Evolutionary conservation across 2,329 filamentous ascomycete genomes (phyloP).

Genomic region (Diaporthe humulicola): DNA sequence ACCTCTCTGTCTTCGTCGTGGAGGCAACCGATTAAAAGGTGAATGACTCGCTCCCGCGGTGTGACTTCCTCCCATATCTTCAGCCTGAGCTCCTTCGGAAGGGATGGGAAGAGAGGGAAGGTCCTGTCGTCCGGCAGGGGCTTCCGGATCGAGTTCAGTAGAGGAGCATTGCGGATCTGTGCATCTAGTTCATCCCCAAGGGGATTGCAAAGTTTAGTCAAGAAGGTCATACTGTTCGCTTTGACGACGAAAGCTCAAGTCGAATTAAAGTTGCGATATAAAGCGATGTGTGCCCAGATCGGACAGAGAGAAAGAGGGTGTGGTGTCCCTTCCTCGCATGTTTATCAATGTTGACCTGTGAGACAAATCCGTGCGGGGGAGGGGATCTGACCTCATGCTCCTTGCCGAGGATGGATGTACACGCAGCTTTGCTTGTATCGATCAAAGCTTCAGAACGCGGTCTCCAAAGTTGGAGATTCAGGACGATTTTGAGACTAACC

Average conservation of each 20-base stretch:
- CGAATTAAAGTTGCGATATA: neutral
- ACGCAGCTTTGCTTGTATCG: neutral
- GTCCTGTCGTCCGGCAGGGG: neutral
- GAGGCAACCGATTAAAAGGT: neutral
- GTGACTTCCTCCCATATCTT: constrained; percentile 37
- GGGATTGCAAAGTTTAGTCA: neutral
- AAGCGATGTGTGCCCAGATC: too few species aligned
- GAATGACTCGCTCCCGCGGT: constrained; percentile 35
- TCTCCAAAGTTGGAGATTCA: constrained; percentile 20
- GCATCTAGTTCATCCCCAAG: neutral
- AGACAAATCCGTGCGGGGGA: constrained; percentile 33
- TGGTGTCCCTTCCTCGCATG: too few species aligned
- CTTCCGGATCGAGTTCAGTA: neutral
- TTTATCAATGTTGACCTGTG: constrained; percentile 8
- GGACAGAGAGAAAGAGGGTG: neutral
- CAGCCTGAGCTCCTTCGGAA: constrained; percentile 37
- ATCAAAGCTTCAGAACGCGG: neutral
- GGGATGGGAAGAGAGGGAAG: constrained; percentile 23
- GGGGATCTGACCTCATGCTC: constrained; percentile 1
- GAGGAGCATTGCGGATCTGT: neutral
- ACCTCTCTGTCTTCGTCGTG: neutral
- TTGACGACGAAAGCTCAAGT: too few species aligned
- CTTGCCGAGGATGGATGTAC: neutral
- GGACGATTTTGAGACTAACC: neutral
- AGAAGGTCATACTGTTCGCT: neutral